Conservation (phyloP, 805 yeast species). For the Babjeviella inositovora region DNA sequence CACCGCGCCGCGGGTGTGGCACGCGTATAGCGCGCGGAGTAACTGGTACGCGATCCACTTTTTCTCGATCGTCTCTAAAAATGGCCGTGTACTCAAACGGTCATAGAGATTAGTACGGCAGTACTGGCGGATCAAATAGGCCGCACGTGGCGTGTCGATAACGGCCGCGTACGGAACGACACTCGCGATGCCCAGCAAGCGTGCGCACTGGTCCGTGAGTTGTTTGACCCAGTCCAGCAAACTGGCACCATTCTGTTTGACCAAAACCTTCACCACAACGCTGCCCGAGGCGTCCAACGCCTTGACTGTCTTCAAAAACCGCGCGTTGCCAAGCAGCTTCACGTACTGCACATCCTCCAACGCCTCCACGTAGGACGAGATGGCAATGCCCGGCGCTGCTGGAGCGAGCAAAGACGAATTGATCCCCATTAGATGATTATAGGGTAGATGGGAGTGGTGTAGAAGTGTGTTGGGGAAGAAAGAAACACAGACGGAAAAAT, state of each 20-base stretch:
- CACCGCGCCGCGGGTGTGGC: slow-evolving; percentile 44
- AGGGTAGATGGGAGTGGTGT: too few species aligned
- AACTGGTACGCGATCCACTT: slow-evolving; percentile 76
- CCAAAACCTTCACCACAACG: slow-evolving; percentile 65
- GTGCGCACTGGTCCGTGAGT: slow-evolving; percentile 14
- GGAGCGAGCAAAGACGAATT: slow-evolving; percentile 78
- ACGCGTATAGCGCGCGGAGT: slow-evolving; percentile 37
- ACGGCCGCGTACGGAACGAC: slow-evolving; percentile 58
- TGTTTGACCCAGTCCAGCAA: slow-evolving; percentile 10
- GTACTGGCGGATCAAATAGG: slow-evolving; percentile 75
- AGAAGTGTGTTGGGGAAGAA: too few species aligned
- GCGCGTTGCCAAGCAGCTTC: slow-evolving; percentile 59
- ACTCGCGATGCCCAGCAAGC: slow-evolving; percentile 35
- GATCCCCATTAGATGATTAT: too few species aligned
- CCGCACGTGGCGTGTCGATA: slow-evolving; percentile 84
- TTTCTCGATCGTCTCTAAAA: slow-evolving; percentile 66
- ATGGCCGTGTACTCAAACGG: slow-evolving; percentile 75
- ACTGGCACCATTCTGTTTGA: slow-evolving; percentile 45
- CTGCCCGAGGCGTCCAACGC: slow-evolving; percentile 64
- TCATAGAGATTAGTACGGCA: slow-evolving; percentile 75
- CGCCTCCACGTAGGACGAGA: slow-evolving; percentile 79
- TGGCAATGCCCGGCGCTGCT: slow-evolving; percentile 81
- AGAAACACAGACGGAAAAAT: too few species aligned
- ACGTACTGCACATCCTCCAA: slow-evolving; percentile 62
- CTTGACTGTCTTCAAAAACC: slow-evolving; percentile 75